phyloP scores from a whole-genome alignment of 768 basidiomycete genomes.

The Tylopilus plumbeoviolaceoides region DNA sequence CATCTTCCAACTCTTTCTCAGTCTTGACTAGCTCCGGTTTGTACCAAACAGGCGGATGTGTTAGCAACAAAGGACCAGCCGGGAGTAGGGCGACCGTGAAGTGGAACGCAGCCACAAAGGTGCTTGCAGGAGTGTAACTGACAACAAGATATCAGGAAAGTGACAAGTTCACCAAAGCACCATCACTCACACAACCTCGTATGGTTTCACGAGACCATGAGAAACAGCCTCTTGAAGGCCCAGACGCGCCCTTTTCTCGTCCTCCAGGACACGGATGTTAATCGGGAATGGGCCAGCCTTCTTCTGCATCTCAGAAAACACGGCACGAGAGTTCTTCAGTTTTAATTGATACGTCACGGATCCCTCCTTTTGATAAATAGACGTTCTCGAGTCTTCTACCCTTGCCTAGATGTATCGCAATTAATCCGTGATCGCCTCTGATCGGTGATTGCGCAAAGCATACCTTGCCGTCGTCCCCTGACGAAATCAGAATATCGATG shows the following conservation, averaged over 20 bases:
- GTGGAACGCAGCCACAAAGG: constrained; percentile 93
- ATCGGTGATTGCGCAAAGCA: not conserved
- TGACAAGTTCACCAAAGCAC: not conserved
- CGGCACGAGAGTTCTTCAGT: constrained; percentile 95
- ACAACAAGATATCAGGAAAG: not conserved
- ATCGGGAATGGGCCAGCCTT: constrained; percentile 98
- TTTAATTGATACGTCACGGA: constrained; percentile 91
- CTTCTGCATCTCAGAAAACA: constrained; percentile 96
- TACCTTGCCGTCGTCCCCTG: constrained; percentile 90
- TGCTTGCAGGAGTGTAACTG: constrained; percentile 77
- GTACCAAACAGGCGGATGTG: constrained; percentile 89
- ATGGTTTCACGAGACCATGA: constrained; percentile 90
- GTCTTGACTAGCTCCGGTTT: constrained; percentile 87
- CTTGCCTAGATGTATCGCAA: constrained; percentile 61
- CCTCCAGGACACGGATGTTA: constrained; percentile 89
- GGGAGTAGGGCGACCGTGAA: constrained; percentile 94
- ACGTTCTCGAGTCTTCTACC: constrained; percentile 83
- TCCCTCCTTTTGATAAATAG: constrained; percentile 88
- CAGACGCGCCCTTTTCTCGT: constrained; percentile 93
- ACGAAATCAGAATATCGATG: constrained; percentile 85
- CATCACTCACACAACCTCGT: constrained; percentile 80
- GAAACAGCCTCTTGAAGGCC: constrained; percentile 95
- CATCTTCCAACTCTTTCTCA: constrained; percentile 85
- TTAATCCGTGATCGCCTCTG: not conserved
- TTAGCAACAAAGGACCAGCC: constrained; percentile 82